These are phyloP conservation scores for Colletotrichum sp. DNA, from an alignment of 2,329 filamentous ascomycete genomes.

Conservation along the genomic window DNA sequence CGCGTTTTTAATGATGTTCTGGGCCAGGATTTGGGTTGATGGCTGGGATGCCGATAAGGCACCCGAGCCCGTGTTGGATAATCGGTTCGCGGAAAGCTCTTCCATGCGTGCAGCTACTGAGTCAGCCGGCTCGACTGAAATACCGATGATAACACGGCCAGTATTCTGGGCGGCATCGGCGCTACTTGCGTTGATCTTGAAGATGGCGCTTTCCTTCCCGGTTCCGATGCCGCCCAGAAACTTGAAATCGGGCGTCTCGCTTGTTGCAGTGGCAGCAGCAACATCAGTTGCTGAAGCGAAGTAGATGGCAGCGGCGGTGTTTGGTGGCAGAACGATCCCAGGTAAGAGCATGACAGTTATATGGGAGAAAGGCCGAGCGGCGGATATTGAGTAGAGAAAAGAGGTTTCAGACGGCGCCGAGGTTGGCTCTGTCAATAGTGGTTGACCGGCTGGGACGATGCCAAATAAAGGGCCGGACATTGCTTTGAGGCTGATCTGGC, in stretches of 20 bases:
- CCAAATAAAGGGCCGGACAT: conserved; percentile 60
- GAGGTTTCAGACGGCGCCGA: conserved; percentile 58
- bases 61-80: conserved; percentile 26
- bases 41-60: conserved; percentile 40
- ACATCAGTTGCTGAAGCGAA: conserved; percentile 62
- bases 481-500: neutral
- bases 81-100: conserved; percentile 53
- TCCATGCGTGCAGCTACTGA: conserved; percentile 75
- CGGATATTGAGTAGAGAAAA: conserved; percentile 59
- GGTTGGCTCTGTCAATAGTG: conserved; percentile 59
- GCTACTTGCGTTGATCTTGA: conserved; percentile 65
- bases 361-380: conserved; percentile 71
- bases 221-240: conserved; percentile 90
- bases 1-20: conserved; percentile 94
- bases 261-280: conserved; percentile 41
- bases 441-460: conserved; percentile 65
- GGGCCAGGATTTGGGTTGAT: conserved; percentile 81
- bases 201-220: conserved; percentile 91
- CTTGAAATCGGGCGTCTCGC: conserved; percentile 66
- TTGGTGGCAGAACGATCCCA: conserved; percentile 71
- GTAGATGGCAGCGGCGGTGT: conserved; percentile 89
- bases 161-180: conserved; percentile 26
- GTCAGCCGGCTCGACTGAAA: conserved; percentile 78
- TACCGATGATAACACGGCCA: conserved; percentile 74
- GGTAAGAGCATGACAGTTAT: conserved; percentile 91